phyloP scores from a whole-genome alignment of 495 filamentous ascomycete genomes.

The Aspergillus bridgeri region DNA sequence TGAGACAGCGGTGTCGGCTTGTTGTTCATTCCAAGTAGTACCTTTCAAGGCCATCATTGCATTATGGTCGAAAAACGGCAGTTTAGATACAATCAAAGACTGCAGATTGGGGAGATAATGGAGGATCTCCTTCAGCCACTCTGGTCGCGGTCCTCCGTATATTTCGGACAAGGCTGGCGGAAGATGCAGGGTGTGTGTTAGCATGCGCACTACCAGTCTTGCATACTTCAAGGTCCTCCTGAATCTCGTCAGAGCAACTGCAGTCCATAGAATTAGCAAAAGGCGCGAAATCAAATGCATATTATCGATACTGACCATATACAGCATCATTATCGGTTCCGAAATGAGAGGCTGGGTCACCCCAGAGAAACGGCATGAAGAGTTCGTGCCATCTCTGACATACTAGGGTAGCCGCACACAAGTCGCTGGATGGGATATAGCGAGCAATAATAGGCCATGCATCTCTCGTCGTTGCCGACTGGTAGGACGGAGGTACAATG shows the following conservation, averaged over 20 bases:
- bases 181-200: conserved; percentile 65
- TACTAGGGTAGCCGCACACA: conserved; percentile 57
- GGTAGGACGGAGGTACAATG: conserved; percentile 57
- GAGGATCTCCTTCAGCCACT: conserved; percentile 61
- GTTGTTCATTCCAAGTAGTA: conserved; percentile 22
- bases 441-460: conserved; percentile 60
- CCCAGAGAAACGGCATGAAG: conserved; percentile 63
- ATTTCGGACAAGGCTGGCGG: conserved; percentile 64
- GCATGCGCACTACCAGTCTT: conserved; percentile 48
- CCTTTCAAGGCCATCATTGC: conserved; percentile 50
- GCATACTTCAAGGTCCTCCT: conserved; percentile 56
- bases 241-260: conserved; percentile 62
- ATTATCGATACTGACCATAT: conserved; percentile 42
- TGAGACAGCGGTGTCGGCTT: conserved; percentile 12
- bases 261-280: conserved; percentile 2
- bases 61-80: conserved; percentile 64
- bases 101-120: conserved; percentile 59
- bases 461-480: conserved; percentile 54
- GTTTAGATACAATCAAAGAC: conserved; percentile 55
- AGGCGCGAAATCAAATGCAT: not conserved
- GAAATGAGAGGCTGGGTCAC: conserved; percentile 63
- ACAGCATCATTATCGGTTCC: conserved; percentile 60
- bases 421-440: conserved; percentile 56
- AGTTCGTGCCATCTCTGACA: conserved; percentile 56
- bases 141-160: conserved; percentile 58